Evolutionary conservation across 495 filamentous ascomycete genomes (phyloP).

Genomic region (Penicillium nucicola): DNA sequence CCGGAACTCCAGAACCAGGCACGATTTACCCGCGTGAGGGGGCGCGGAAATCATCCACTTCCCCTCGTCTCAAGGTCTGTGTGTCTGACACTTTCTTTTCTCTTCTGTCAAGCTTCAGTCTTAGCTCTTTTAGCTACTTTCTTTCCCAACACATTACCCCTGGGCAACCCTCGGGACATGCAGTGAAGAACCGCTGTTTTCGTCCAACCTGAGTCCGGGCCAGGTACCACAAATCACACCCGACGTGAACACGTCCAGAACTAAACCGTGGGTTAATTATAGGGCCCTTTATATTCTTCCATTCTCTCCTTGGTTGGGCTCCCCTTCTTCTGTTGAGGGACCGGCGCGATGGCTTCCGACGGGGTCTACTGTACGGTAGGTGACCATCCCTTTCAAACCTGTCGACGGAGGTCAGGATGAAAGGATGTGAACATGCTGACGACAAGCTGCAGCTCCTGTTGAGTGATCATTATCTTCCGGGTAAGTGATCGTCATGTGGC

Average conservation of each 20-base stretch:
- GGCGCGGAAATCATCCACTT: background rate
- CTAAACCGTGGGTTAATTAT: slow-evolving; percentile 14
- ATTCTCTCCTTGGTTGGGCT: background rate
- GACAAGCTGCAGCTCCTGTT: slow-evolving; percentile 66
- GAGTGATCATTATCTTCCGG: slow-evolving; percentile 88
- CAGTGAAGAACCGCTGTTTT: slow-evolving; percentile 18
- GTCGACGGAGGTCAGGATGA: background rate
- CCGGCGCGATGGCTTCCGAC: slow-evolving; percentile 30
- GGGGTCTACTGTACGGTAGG: slow-evolving; percentile 59
- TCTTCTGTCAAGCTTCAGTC: background rate
- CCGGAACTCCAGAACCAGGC: too few relatives aligned
- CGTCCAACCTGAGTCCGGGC: slow-evolving; percentile 20
- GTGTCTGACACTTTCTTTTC: background rate
- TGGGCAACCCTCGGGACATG: slow-evolving; percentile 12
- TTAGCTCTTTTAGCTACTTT: background rate
- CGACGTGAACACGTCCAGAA: background rate
- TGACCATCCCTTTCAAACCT: slow-evolving; percentile 6
- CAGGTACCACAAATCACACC: slow-evolving; percentile 21
- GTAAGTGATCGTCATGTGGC: slow-evolving; percentile 38
- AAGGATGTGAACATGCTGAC: slow-evolving; percentile 18
- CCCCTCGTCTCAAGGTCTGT: background rate
- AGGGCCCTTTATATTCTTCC: slow-evolving; percentile 1
- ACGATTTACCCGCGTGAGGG: slow-evolving; percentile 3
- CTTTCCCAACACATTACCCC: slow-evolving; percentile 1
- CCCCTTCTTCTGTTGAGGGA: background rate